Evolutionary conservation across 1,284 basidiomycete genomes (phyloP), one percentile per base, ranked within the genome.

Genomic region (Ceratobasidium sp.): DNA sequence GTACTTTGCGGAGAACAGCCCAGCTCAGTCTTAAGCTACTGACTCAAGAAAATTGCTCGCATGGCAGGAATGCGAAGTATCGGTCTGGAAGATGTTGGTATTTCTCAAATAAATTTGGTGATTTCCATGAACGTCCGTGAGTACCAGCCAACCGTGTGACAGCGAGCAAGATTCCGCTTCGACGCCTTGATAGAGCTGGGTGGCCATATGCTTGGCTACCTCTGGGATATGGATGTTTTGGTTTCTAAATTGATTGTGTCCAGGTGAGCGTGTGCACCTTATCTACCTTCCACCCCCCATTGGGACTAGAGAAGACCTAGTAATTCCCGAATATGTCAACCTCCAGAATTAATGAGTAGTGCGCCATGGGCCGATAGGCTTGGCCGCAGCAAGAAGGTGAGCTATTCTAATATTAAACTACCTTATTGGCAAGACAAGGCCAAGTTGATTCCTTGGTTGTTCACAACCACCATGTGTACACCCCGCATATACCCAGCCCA

Each of bases 1-100:
- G 63, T 77, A 77, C 44, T 77, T 77, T 70, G 76, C 66, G 23
- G 76, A 77, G 66, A 78, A 77, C 76, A 69, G 58, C 76, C 76
- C 76, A n/a, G 64, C 66, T 28, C 76, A 67, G 49, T 68, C 66
- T 49, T 77, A 77, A 60, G 20, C 10, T 69, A 61, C 15, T n/a
- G 10, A 23, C 5, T 18, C 9, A 5, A 13, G 49, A 40, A 49
- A 49, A n/a, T 46, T 9, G 18, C 0, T 12, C 39, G 26, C 26
- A 42, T 46, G 15, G 44, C 39, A 28, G 26, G 5, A 18, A 20
- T 68, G 12, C 26, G 18, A 23, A 20, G 23, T 39, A 51, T 12
- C 10, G 44, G 49, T 55, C 20, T 46, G 6, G 39, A 51, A 49
- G 6, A 28, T 67, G 46, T 51, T 28, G 42, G 51, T 67, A 67